Percentiles rank a stretch among this genome's conserved stretches.
Evolutionary conservation across 2,329 filamentous ascomycete genomes (phyloP).

Genomic region (Paracoccidioides brasiliensis): DNA sequence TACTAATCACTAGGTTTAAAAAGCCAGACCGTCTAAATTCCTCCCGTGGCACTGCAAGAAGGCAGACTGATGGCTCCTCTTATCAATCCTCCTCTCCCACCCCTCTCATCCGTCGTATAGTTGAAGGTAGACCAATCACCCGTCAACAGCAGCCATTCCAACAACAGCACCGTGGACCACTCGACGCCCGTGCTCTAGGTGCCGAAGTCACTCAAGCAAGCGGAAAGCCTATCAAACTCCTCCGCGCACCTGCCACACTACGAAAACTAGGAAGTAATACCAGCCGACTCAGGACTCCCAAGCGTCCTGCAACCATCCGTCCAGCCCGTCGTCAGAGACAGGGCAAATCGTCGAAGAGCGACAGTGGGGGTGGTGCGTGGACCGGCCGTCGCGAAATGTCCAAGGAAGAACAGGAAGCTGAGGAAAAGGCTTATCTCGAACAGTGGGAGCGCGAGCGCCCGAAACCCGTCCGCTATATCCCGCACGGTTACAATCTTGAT

Average conservation of each 20-base stretch:
- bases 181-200: constrained; percentile 27
- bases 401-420: constrained; percentile 8
- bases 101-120: background rate
- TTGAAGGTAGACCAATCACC: constrained; percentile 4
- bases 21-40: background rate
- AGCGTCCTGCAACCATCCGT: background rate
- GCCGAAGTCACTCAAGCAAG: constrained; percentile 6
- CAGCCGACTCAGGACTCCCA: background rate
- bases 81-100: background rate
- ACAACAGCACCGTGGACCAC: constrained; percentile 11
- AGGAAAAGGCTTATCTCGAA: constrained; percentile 21
- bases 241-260: constrained; percentile 17
- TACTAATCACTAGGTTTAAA: background rate
- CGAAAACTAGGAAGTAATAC: constrained; percentile 5
- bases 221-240: constrained; percentile 18
- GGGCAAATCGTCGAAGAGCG: constrained; percentile 8
- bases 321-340: constrained; percentile 4
- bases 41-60: background rate
- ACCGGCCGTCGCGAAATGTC: background rate
- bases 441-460: constrained; percentile 19
- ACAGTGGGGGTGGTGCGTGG: background rate
- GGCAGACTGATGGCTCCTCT: background rate
- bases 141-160: constrained; percentile 1
- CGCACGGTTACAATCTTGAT: constrained; percentile 20
- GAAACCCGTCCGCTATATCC: constrained; percentile 24